A percentile compares a stretch with the other conserved stretches of the same genome.
Evolutionary conservation across 176 grass and related monocot genomes (phyloP).

Genomic region (Canna indica): DNA sequence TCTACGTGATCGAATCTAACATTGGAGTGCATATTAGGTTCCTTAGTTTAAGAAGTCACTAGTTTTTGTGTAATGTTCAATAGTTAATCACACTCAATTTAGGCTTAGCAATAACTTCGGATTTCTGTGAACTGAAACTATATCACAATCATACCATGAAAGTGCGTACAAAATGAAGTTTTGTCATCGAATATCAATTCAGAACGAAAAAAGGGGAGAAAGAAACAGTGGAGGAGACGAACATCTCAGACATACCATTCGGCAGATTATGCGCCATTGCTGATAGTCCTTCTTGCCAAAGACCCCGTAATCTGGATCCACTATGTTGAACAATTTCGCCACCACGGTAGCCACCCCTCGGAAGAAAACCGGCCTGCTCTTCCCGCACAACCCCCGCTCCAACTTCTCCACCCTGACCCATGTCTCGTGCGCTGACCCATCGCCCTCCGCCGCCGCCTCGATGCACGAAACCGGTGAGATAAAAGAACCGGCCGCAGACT

Average conservation of each 20-base stretch:
- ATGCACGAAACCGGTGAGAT: slow-evolving; percentile 31
- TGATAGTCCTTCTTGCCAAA: slow-evolving; percentile 99
- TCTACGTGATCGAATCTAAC: too few species aligned
- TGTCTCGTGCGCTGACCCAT: slow-evolving; percentile 43
- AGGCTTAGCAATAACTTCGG: too few species aligned
- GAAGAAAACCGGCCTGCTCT: slow-evolving; percentile 68
- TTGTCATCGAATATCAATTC: neutral
- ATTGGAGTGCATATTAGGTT: too few species aligned
- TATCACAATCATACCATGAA: too few species aligned
- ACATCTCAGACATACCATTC: slow-evolving; percentile 44
- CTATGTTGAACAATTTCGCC: slow-evolving; percentile 67
- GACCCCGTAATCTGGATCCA: slow-evolving; percentile 68
- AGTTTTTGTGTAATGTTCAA: too few species aligned
- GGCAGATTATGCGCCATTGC: slow-evolving; percentile 71
- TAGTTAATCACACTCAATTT: too few species aligned
- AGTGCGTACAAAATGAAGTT: too few species aligned
- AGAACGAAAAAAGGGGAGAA: neutral
- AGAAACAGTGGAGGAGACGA: neutral
- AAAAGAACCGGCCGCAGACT: neutral
- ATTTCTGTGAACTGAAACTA: too few species aligned
- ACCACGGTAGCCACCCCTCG: slow-evolving; percentile 73
- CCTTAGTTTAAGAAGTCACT: too few species aligned
- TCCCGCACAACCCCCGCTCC: slow-evolving; percentile 69
- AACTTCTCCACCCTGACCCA: slow-evolving; percentile 75
- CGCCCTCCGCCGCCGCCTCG: slow-evolving; percentile 29